Evolutionary conservation across 371 early-diverging fungal species (phyloP), one percentile per base, ranked within the genome.

Genomic region (Mortierella sp.): DNA sequence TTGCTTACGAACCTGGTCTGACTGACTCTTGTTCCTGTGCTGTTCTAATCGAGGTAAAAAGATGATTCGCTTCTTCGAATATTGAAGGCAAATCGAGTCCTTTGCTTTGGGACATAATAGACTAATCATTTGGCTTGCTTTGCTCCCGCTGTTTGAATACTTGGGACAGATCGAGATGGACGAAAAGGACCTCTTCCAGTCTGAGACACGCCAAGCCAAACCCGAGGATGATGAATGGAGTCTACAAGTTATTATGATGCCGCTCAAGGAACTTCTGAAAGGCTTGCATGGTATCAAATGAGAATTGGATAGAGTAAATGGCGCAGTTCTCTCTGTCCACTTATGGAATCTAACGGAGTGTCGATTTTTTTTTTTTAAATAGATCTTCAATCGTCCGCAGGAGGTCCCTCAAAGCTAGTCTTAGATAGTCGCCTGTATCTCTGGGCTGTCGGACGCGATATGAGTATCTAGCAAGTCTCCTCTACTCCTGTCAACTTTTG

Each of bases 1-100:
- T 87, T 11, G 80, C 86, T 9, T 90, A 88, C 66, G 91, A 91
- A 50, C 90, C 91, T 2, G 89, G 89, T 1, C 44, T 91, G 60
- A 86, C 87, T 11, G 81, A 84, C 50, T 89, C 90, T 3, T 84
- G 85, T 37, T 83, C 88, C 11, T 81, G 73, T 25, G 74, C 87
- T 21, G 89, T 83, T 18, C 65, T 81, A 25, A 72, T 85, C 23
- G 82, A 82, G 61, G 84, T 82, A 65, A 7, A 70, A 14, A 53
- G 26, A 25, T 25, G 21, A 7, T 37, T 23, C 15, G 14, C 21
- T 4, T 18, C 25, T 18, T 18, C 18, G 58, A 1, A 28, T 19
- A 5, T 37, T 37, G 37, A 9, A 9, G 37, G 37, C 9, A 9
- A 37, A 37, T n/a, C n/a, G n/a, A n/a, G n/a, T n/a, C n/a, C n/a